Evolutionary conservation across 345 rosid species (phyloP), one percentile per base, ranked within the genome.

Genomic region (Chamaenerion angustifolium): DNA sequence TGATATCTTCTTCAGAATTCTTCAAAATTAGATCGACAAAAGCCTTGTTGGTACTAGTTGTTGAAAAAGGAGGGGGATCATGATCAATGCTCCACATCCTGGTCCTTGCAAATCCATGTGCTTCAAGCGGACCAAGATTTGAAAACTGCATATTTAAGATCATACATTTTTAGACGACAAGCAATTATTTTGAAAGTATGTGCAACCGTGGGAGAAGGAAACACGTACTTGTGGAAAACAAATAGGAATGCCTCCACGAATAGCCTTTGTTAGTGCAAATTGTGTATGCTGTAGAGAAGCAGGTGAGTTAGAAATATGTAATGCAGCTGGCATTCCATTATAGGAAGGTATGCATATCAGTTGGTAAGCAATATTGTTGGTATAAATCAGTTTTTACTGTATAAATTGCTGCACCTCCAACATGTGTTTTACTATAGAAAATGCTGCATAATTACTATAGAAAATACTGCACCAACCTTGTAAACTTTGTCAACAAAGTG

Each of bases 171-270:
- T 44, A 10, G 49, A 51, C 60, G 55, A 13, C 23, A 45, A n/a
- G 42, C 9, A 48, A 45, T 8, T 13, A n/a, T n/a, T 1, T 19
- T 11, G 50, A 37, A 16, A 4, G 27, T 35, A 43, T 46, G 27
- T 13, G n/a, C 35, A 40, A 21, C 11, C 11, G n/a, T n/a, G 17
- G 48, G 44, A 13, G 25, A 48, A 51, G 54, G 15, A 49, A 53
- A 43, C 55, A 64, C 85, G 56, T 79, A 81, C 97, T 69, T 89
- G 97, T 49, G 97, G 97, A 60, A 89, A 89, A 52, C 92, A 77
- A 58, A 89, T 54, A 14, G 97, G 94, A 57, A 85, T 83, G 40
- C 97, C 97, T 58, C 97, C 95, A 62, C 95, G 88, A 57, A 89
- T 76, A 11, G 95, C 68, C 55, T 68, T 82, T 44, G 95, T 87